Conservation (phyloP, 805 yeast genomes). For the Teunomyces barrocoloradensis region DNA sequence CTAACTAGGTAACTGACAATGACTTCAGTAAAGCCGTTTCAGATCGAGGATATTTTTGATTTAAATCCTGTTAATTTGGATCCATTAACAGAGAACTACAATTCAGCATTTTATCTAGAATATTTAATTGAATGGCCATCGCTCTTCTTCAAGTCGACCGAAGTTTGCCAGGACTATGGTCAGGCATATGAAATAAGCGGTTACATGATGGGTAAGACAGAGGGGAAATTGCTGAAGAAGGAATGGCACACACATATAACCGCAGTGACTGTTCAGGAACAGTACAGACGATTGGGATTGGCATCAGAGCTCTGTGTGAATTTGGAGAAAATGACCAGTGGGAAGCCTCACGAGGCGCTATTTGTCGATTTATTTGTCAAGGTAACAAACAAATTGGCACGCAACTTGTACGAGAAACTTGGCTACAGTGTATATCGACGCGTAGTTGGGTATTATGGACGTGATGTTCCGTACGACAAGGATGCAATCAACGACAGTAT, state of each 20-base stretch:
- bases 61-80: slow-evolving; percentile 80
- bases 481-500: slow-evolving; percentile 57
- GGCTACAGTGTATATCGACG: slow-evolving; percentile 85
- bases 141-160: slow-evolving; percentile 73
- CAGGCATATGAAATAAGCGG: slow-evolving; percentile 46
- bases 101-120: slow-evolving; percentile 76
- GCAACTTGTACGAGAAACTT: slow-evolving; percentile 76
- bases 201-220: slow-evolving; percentile 95
- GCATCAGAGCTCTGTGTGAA: slow-evolving; percentile 78
- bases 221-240: slow-evolving; percentile 60
- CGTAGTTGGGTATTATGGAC: slow-evolving; percentile 84
- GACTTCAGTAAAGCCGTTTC: slow-evolving; percentile 89
- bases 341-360: slow-evolving; percentile 70
- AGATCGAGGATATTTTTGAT: slow-evolving; percentile 76
- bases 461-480: slow-evolving; percentile 45
- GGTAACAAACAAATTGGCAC: slow-evolving; percentile 77
- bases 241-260: slow-evolving; percentile 98
- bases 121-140: slow-evolving; percentile 87
- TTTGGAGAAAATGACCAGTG: slow-evolving; percentile 67
- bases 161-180: slow-evolving; percentile 22
- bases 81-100: slow-evolving; percentile 88
- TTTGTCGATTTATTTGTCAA: slow-evolving; percentile 91
- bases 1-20: slow-evolving; percentile 32
- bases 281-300: slow-evolving; percentile 79
- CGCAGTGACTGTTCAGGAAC: slow-evolving; percentile 86